A percentile compares a stretch with the other conserved stretches of the same genome.
phyloP scores from a whole-genome alignment of 352 stramenopile genomes.

The Phytopythium mirpurense region DNA sequence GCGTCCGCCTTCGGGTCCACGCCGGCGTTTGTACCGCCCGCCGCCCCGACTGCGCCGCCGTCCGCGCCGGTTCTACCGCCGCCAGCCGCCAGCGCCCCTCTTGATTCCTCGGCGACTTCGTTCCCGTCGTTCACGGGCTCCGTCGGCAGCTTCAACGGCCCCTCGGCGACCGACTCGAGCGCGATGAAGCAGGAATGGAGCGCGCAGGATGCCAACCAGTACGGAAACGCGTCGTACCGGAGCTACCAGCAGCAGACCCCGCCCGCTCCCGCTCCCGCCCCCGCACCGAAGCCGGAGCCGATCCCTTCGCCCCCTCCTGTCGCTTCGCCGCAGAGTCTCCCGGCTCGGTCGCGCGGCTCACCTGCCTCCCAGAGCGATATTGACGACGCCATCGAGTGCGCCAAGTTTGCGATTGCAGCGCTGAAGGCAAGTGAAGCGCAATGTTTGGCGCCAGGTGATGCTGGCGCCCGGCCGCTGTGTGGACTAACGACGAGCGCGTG shows the following conservation, averaged over 20 bases:
- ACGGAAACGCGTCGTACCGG: neutral
- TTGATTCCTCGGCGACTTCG: slow-evolving; percentile 5
- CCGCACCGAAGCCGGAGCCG: neutral
- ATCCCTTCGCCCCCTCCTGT: slow-evolving; percentile 3
- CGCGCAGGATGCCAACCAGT: neutral
- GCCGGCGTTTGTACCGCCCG: neutral
- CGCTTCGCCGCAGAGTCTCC: slow-evolving; percentile 6
- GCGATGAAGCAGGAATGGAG: slow-evolving; percentile 3
- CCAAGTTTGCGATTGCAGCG: slow-evolving; percentile 77
- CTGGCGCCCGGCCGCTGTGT: too few relatives aligned
- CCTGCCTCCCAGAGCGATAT: slow-evolving; percentile 63
- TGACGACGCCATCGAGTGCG: slow-evolving; percentile 79
- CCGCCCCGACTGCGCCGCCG: slow-evolving; percentile 13
- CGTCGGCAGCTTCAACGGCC: slow-evolving; percentile 16
- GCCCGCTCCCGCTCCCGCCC: neutral
- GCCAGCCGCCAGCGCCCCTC: slow-evolving; percentile 6
- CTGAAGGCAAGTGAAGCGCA: slow-evolving; percentile 44
- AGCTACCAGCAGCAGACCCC: slow-evolving; percentile 5
- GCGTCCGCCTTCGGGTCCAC: neutral
- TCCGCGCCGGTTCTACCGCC: slow-evolving; percentile 3
- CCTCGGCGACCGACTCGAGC: slow-evolving; percentile 4
- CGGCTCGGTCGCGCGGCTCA: slow-evolving; percentile 24
- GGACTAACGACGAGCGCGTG: neutral
- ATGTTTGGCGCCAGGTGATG: too few relatives aligned
- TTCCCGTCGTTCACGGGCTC: slow-evolving; percentile 59